Evolutionary conservation across 23 red algal species (phyloP), one percentile per base, ranked within the genome.

Genomic region (Agarophyton chilense): DNA sequence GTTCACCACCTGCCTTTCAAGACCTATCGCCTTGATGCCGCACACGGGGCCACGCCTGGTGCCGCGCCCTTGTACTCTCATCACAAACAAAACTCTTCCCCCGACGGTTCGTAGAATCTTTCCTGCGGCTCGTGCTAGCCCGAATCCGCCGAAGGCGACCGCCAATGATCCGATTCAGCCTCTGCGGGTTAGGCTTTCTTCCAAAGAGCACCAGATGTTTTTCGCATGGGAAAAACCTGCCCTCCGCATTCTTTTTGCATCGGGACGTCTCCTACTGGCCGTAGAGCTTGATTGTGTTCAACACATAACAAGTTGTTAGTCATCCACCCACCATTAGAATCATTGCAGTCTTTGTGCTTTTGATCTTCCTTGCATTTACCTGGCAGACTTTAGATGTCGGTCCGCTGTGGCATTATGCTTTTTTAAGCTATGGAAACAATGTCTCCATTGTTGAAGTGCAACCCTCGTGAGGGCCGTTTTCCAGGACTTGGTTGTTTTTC

Each of bases 321-420:
- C 88, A 91, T 44, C 75, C 88, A 25, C 32, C 79, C 74, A 82
- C 88, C 4, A 76, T 82, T 38, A 50, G 43, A 7, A 75, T 91
- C 22, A 56, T 82, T 33, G 88, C 88, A 4, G 24, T 73, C 19
- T 41, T 91, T 10, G 56, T 91, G 14, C 12, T 75, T 10, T 39
- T 81, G 43, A 81, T 82, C 46, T 91, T 75, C 45, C 88, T 91
- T 16, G 75, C 77, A 1, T 91, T 91, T 75, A 62, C 88, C 0
- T 34, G 82, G 13, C 88, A 91, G 65, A 91, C 88, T 18, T 22
- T 91, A n/a, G 76, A 82, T 53, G 75, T 91, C 33, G 76, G 74
- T 2, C 76, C 76, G 38, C 2, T 68, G 28, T 40, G 64, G 22
- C 45, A 81, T 25, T 42, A 72, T 22, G 88, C 63, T 17, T 82